These are phyloP conservation scores for Pyropia haitanensis DNA, from an alignment of 23 red algal genomes.

Conservation along the genomic window DNA sequence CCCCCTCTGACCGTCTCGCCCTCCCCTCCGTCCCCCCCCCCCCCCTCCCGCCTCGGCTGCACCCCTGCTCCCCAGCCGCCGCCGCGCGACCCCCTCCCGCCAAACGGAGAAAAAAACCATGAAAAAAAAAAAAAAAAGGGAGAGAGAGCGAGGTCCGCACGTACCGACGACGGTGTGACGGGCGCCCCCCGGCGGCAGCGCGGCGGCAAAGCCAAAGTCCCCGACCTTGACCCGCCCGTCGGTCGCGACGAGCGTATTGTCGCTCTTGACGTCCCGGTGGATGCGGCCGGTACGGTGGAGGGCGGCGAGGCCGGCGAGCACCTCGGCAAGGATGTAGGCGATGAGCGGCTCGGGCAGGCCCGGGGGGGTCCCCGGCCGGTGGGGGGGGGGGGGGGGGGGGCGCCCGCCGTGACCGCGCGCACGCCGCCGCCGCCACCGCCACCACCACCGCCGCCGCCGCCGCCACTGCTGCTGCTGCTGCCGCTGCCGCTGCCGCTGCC, in stretches of 20 bases:
- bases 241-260: slow-evolving; percentile 62
- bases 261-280: slow-evolving; percentile 80
- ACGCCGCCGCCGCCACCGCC: background rate
- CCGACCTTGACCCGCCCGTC: slow-evolving; percentile 78
- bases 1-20: too few species aligned
- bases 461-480: background rate
- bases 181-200: slow-evolving; percentile 31
- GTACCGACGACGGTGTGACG: slow-evolving; percentile 59
- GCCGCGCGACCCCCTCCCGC: too few species aligned
- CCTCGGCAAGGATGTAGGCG: slow-evolving; percentile 51
- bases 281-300: slow-evolving; percentile 51
- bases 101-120: too few species aligned
- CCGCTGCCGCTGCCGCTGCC: too few species aligned
- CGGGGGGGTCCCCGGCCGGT: slow-evolving; percentile 1
- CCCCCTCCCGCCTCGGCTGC: too few species aligned
- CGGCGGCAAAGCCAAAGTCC: slow-evolving; percentile 83
- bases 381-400: background rate
- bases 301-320: slow-evolving; percentile 47
- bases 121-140: too few species aligned
- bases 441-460: background rate
- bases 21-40: too few species aligned
- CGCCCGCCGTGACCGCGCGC: too few species aligned
- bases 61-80: too few species aligned
- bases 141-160: too few species aligned
- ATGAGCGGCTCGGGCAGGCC: slow-evolving; percentile 51